Evolutionary conservation across 345 rosid genomes (phyloP).

Genomic region (Euphorbia peplus): DNA sequence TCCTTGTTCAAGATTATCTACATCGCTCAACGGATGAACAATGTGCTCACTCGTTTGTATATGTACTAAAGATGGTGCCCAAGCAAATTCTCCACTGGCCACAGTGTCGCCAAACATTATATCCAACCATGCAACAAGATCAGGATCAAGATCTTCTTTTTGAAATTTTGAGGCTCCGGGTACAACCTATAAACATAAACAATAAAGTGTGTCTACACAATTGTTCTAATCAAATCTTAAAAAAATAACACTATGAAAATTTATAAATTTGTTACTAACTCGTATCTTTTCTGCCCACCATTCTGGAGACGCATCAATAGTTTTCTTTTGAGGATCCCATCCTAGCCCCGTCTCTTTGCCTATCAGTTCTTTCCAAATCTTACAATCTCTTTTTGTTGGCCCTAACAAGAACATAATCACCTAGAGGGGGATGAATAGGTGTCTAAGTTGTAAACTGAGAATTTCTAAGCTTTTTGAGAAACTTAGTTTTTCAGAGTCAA

Average conservation of each 20-base stretch:
- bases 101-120: not conserved
- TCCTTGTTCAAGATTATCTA: not conserved
- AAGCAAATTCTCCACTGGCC: not conserved
- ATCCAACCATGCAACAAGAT: not conserved
- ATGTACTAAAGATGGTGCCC: not conserved
- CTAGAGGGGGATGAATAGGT: too few relatives aligned
- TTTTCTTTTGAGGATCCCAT: not conserved
- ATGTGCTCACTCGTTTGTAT: not conserved
- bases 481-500: too few relatives aligned
- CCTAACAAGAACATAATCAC: too few relatives aligned
- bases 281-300: not conserved
- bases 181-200: not conserved
- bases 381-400: not conserved
- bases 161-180: not conserved
- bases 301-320: not conserved
- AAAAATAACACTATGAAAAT: not conserved
- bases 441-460: too few relatives aligned
- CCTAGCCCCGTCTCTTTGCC: not conserved
- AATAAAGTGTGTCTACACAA: not conserved
- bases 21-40: not conserved
- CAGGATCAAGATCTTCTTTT: not conserved
- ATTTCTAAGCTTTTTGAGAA: too few relatives aligned
- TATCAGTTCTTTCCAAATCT: not conserved
- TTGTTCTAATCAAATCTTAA: too few relatives aligned
- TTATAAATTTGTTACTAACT: not conserved